Percentiles rank a stretch among this genome's conserved stretches.
Conservation (phyloP, 208 protist species). For the Giardia duodenalis region DNA sequence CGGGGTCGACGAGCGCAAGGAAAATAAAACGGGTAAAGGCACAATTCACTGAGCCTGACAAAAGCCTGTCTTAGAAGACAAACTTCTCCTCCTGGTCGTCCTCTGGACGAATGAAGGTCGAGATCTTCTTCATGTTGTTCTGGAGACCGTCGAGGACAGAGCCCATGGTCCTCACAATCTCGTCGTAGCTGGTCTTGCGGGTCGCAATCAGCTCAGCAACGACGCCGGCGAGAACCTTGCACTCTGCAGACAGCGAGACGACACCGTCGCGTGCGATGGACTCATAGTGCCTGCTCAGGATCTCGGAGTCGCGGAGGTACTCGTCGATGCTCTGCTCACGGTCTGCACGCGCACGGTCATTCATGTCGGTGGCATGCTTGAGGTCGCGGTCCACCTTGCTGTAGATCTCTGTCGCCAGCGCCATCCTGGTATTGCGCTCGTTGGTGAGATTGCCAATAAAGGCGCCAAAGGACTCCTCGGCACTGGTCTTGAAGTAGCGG, state of each 20-base stretch:
- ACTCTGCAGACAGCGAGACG: not conserved
- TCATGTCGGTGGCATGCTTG: not conserved
- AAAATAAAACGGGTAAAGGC: too few relatives aligned
- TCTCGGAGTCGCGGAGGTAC: not conserved
- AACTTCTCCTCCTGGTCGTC: slow-evolving; percentile 1
- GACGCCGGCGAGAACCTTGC: not conserved
- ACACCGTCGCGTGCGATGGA: not conserved
- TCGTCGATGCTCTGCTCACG: not conserved
- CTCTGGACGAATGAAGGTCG: not conserved
- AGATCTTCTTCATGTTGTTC: slow-evolving; percentile 16
- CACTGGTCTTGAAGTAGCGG: not conserved
- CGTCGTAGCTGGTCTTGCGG: not conserved
- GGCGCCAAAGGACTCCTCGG: not conserved
- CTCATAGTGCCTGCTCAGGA: not conserved
- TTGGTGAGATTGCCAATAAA: not conserved
- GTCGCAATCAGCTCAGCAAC: not conserved
- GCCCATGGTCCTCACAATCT: not conserved
- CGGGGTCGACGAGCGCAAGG: too few relatives aligned
- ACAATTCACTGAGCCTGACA: too few relatives aligned
- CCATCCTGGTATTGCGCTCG: not conserved
- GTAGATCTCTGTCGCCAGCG: not conserved
- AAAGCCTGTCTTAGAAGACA: not conserved
- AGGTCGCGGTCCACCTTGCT: not conserved
- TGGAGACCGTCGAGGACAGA: not conserved
- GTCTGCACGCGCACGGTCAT: not conserved